Conservation (phyloP, 495 filamentous ascomycete genomes). For the Talaromyces borbonicus region DNA sequence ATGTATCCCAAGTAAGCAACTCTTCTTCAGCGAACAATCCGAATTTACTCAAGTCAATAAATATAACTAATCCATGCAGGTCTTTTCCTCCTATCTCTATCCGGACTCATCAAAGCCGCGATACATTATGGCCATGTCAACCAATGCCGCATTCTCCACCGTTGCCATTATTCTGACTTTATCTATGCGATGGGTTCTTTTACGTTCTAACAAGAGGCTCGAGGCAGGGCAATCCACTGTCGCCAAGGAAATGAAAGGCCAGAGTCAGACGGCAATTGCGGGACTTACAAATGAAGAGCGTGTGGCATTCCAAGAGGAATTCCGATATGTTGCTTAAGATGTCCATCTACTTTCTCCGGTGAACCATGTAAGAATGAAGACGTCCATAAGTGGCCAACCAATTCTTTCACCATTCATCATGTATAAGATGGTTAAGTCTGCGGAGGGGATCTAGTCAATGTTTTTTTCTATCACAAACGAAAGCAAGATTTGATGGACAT, state of each 20-base stretch:
- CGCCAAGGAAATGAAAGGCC: background rate
- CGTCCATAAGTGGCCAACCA: background rate
- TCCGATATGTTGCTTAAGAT: slow-evolving; percentile 20
- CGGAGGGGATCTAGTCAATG: background rate
- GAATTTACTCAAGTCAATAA: background rate
- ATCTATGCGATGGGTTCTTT: slow-evolving; percentile 52
- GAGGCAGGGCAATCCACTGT: slow-evolving; percentile 26
- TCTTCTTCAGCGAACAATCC: too few relatives aligned
- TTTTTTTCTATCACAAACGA: background rate
- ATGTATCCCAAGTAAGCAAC: slow-evolving; percentile 38
- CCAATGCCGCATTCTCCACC: slow-evolving; percentile 59
- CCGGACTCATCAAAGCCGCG: slow-evolving; percentile 22
- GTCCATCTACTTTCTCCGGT: background rate
- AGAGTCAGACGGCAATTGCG: background rate
- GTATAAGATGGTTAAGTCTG: background rate
- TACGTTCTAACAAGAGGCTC: slow-evolving; percentile 62
- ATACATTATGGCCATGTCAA: slow-evolving; percentile 47
- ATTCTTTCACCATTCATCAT: background rate
- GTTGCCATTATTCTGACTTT: slow-evolving; percentile 59
- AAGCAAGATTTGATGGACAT: background rate
- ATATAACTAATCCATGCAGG: slow-evolving; percentile 15
- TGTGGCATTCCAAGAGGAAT: slow-evolving; percentile 2
- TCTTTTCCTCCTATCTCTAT: slow-evolving; percentile 76
- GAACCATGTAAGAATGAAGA: background rate
- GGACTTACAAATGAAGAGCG: slow-evolving; percentile 1